A percentile compares a stretch with the other conserved stretches of the same genome.
Evolutionary conservation across 768 basidiomycete genomes (phyloP).

Genomic region (Mycena pura): DNA sequence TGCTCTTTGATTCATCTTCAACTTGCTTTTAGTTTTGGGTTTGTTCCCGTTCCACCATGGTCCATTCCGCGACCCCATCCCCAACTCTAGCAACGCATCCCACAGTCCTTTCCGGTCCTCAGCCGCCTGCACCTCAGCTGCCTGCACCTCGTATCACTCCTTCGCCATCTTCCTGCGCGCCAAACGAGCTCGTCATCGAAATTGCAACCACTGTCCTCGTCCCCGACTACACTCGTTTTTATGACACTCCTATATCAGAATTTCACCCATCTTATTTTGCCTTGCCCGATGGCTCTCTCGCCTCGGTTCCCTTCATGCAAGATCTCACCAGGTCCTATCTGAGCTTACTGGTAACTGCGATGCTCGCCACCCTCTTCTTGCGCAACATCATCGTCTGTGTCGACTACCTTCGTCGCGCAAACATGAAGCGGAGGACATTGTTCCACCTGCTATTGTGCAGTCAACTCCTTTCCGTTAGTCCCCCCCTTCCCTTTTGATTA

Average conservation of each 20-base stretch:
- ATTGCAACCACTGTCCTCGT: conserved; percentile 58
- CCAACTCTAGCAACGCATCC: conserved; percentile 4
- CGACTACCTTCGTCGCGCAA: conserved; percentile 60
- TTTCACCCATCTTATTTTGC: conserved; percentile 57
- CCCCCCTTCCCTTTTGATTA: neutral
- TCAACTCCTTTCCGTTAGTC: conserved; percentile 53
- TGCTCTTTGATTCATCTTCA: conserved; percentile 36
- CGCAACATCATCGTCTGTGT: conserved; percentile 58
- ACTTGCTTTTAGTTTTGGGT: conserved; percentile 1
- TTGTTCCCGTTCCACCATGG: neutral
- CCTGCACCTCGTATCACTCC: conserved; percentile 43
- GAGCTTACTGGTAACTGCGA: conserved; percentile 54
- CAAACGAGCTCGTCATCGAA: conserved; percentile 55
- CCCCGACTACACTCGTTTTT: conserved; percentile 52
- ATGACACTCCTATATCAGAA: conserved; percentile 45
- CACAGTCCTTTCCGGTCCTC: conserved; percentile 20
- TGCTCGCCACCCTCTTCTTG: conserved; percentile 56
- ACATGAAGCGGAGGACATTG: conserved; percentile 62
- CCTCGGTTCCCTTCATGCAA: conserved; percentile 52
- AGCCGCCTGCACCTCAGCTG: conserved; percentile 38
- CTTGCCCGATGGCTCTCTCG: conserved; percentile 64
- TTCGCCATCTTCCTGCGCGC: conserved; percentile 41
- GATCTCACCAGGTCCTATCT: conserved; percentile 49
- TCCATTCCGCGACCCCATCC: conserved; percentile 12
- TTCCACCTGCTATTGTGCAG: conserved; percentile 63